Percentiles rank a stretch among this genome's conserved stretches.
These are phyloP conservation scores for Rasamsonia emersonii DNA, from an alignment of 2,329 filamentous ascomycete genomes.

Conservation along the genomic window DNA sequence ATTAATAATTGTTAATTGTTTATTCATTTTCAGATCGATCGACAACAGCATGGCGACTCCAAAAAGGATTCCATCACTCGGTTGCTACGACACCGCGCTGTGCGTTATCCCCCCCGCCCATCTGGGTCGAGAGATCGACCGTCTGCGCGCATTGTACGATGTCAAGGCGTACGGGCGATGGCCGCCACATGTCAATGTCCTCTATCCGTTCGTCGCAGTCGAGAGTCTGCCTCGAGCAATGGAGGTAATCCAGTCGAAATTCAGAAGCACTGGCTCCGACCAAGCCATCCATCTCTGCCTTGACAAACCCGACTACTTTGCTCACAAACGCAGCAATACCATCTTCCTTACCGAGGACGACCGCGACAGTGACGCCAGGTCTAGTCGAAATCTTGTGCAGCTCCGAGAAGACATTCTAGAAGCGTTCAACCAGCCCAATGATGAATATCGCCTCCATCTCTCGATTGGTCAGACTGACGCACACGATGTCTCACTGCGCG, in stretches of 20 bases:
- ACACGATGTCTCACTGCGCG: slow-evolving; percentile 35
- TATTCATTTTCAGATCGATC: background rate
- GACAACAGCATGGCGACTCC: background rate
- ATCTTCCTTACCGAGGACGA: slow-evolving; percentile 31
- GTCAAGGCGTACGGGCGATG: slow-evolving; percentile 51
- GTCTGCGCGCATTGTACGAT: slow-evolving; percentile 54
- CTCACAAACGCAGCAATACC: slow-evolving; percentile 43
- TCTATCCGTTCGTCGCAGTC: slow-evolving; percentile 55
- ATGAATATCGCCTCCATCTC: slow-evolving; percentile 43
- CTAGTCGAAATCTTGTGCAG: slow-evolving; percentile 15
- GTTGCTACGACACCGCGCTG: slow-evolving; percentile 51
- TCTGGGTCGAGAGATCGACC: slow-evolving; percentile 43
- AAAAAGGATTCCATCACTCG: slow-evolving; percentile 6
- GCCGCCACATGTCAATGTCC: slow-evolving; percentile 58
- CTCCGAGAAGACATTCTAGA: slow-evolving; percentile 19
- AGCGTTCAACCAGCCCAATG: slow-evolving; percentile 25
- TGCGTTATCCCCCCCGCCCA: slow-evolving; percentile 49
- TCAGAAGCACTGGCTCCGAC: slow-evolving; percentile 11
- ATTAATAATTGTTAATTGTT: background rate
- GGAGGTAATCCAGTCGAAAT: slow-evolving; percentile 29
- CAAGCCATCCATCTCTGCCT: slow-evolving; percentile 17
- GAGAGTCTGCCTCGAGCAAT: slow-evolving; percentile 40
- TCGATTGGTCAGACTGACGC: slow-evolving; percentile 53
- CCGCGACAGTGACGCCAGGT: slow-evolving; percentile 3
- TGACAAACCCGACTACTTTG: slow-evolving; percentile 39